Percentiles rank a stretch among this genome's conserved stretches.
These are phyloP conservation scores for Ceratocystis albifundus DNA, from an alignment of 2,329 filamentous ascomycete genomes.

Conservation along the genomic window DNA sequence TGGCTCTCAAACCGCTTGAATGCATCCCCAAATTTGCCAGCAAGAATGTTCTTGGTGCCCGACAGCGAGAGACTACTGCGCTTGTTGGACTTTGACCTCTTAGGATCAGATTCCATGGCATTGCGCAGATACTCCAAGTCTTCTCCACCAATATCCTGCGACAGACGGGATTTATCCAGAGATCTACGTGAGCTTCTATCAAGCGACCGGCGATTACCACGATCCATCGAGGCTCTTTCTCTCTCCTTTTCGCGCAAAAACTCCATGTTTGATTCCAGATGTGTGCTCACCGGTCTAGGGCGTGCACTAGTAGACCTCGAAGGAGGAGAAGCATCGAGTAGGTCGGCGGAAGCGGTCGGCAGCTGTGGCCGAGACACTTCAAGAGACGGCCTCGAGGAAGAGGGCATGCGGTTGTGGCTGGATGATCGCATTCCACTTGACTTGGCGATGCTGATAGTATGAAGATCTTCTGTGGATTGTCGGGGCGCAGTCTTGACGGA, in stretches of 20 bases:
- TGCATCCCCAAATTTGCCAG: slow-evolving; percentile 81
- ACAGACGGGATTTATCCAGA: slow-evolving; percentile 18
- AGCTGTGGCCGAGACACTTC: slow-evolving; percentile 54
- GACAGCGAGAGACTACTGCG: slow-evolving; percentile 61
- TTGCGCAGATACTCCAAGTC: slow-evolving; percentile 65
- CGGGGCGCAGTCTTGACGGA: slow-evolving; percentile 26
- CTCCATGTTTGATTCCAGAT: slow-evolving; percentile 71
- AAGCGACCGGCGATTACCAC: slow-evolving; percentile 16
- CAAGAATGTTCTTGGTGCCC: slow-evolving; percentile 70
- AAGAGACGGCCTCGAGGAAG: slow-evolving; percentile 54
- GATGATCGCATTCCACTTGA: slow-evolving; percentile 14
- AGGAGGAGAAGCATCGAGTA: slow-evolving; percentile 40
- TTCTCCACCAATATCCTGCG: slow-evolving; percentile 20
- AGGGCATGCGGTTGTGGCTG: slow-evolving; percentile 32
- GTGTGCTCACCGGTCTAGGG: slow-evolving; percentile 66
- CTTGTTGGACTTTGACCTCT: slow-evolving; percentile 54
- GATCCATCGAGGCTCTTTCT: slow-evolving; percentile 21
- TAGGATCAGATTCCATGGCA: slow-evolving; percentile 54
- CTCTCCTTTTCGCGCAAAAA: slow-evolving; percentile 67
- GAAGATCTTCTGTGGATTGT: slow-evolving; percentile 17
- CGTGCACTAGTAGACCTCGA: slow-evolving; percentile 37
- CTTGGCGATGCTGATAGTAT: slow-evolving; percentile 14
- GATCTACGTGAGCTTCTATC: slow-evolving; percentile 21
- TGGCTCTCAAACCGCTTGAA: slow-evolving; percentile 79
- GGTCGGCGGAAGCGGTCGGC: slow-evolving; percentile 35